Base-by-base conservation (phyloP, 73 alveolate genomes). In the Diophrys sp. region DNA sequence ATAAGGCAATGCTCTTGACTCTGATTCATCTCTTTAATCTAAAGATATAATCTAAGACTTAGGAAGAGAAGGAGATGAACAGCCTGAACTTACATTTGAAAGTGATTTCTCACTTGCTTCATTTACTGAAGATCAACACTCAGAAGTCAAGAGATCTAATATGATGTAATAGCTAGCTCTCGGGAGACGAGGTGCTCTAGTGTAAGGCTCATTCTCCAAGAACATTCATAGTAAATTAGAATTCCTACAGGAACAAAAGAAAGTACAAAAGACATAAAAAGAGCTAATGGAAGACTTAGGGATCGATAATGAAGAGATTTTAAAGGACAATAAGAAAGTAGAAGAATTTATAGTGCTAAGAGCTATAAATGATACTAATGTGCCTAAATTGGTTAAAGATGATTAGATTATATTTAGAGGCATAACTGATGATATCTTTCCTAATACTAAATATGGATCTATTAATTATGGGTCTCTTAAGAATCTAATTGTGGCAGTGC, bases 331-430 rank as follows among this genome's bases (percentile, higher is more conserved):
- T 31, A 84, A 77, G 67, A 85, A 82, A 56, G 70, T 83, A 72
- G 99, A 97, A 88, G 99, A 97, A 71, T 73, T 95, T 89, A 93
- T 98, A 70, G 89, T 96, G 70, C 93, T 97, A 33, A 93, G 98
- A 81, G 99, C 99, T 54, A 95, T 97, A 74, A 91, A 89, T 75
- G 99, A 96, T 77, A 95, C 97, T 75, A 97, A 97, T 71, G 81
- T 96, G 56, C 99, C 99, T 28, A 97, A 97, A 86, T 97, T 97
- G 80, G 87, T 96, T 1, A 62, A 92, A 14, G 95, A 97, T 68
- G 99, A 97, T 88, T 92, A 94, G 27, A 98, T 98, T 67, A 87
- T 97, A 53, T 97, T 97, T 79, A 90, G 87, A 73, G 99, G 99
- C 11, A 91, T 97, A 26, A 92, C 96, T 44, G 75, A 91, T 1